phyloP scores from a whole-genome alignment of 1,284 basidiomycete genomes.

The Farysia itapuensis region DNA sequence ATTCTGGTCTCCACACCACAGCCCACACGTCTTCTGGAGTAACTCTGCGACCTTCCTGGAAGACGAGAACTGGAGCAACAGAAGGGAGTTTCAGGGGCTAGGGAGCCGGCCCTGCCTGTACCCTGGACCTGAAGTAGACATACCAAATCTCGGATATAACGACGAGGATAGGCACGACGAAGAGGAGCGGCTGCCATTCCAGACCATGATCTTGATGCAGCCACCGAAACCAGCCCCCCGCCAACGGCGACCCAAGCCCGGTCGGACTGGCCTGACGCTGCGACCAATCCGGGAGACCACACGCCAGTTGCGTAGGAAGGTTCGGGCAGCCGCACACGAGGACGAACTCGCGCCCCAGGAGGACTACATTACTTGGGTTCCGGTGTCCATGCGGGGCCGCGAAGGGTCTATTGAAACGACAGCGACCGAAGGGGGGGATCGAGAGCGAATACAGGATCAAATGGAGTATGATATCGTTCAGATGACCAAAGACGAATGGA shows the following conservation, averaged over 20 bases:
- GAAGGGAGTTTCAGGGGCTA: not conserved
- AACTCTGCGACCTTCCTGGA: not conserved
- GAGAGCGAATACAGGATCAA: too few relatives aligned
- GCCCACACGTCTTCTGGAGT: not conserved
- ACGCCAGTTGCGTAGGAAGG: too few relatives aligned
- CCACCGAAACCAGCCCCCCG: too few relatives aligned
- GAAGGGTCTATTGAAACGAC: too few relatives aligned
- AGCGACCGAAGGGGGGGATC: too few relatives aligned
- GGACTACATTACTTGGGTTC: not conserved
- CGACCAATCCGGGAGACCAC: too few relatives aligned
- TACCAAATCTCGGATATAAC: not conserved
- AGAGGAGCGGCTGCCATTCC: not conserved
- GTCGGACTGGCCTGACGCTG: too few relatives aligned
- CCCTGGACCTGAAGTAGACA: too few relatives aligned
- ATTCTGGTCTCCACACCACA: not conserved
- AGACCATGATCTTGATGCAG: not conserved
- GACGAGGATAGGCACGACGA: not conserved
- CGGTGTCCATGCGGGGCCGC: too few relatives aligned
- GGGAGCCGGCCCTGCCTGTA: too few relatives aligned
- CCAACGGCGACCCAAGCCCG: too few relatives aligned
- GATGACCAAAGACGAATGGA: not conserved
- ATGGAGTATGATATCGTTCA: not conserved
- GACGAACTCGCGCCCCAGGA: not conserved
- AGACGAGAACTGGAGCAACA: not conserved
- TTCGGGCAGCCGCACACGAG: too few relatives aligned